These are phyloP conservation scores for Plenodomus biglobosus DNA, from an alignment of 2,329 filamentous ascomycete species.

Conservation along the genomic window DNA sequence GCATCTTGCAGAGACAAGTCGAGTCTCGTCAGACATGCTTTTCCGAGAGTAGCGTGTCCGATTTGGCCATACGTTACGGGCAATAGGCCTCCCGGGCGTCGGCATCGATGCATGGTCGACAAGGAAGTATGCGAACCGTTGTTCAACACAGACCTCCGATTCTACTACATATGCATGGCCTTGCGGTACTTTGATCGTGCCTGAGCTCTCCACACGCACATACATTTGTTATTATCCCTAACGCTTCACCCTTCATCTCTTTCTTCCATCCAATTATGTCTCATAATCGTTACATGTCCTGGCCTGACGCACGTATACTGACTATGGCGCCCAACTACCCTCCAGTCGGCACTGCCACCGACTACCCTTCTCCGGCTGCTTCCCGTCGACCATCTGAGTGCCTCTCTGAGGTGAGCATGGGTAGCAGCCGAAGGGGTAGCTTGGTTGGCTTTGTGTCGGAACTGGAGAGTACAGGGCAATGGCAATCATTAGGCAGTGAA, in stretches of 20 bases:
- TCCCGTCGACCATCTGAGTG: slow-evolving; percentile 39
- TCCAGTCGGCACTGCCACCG: slow-evolving; percentile 36
- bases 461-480: slow-evolving; percentile 43
- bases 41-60: slow-evolving; percentile 28
- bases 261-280: slow-evolving; percentile 28
- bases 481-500: slow-evolving; percentile 42
- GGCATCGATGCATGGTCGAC: slow-evolving; percentile 27
- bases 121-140: slow-evolving; percentile 20
- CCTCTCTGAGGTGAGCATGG: slow-evolving; percentile 32
- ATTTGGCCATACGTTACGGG: slow-evolving; percentile 28
- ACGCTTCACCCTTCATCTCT: slow-evolving; percentile 15
- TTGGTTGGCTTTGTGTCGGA: slow-evolving; percentile 41
- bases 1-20: slow-evolving; percentile 32
- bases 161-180: slow-evolving; percentile 40
- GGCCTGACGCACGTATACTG: slow-evolving; percentile 37
- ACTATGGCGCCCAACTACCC: slow-evolving; percentile 42
- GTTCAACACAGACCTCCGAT: slow-evolving; percentile 6
- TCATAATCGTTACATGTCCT: slow-evolving; percentile 40
- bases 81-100: slow-evolving; percentile 26
- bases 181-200: slow-evolving; percentile 24
- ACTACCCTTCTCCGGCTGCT: slow-evolving; percentile 38
- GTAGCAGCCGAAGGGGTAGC: slow-evolving; percentile 38
- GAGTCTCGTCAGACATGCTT: slow-evolving; percentile 33
- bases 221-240: slow-evolving; percentile 34
- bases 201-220: slow-evolving; percentile 28